A percentile compares a stretch with the other conserved stretches of the same genome.
Evolutionary conservation across 805 yeast species (phyloP).

Genomic region (Clavispora asparagi): DNA sequence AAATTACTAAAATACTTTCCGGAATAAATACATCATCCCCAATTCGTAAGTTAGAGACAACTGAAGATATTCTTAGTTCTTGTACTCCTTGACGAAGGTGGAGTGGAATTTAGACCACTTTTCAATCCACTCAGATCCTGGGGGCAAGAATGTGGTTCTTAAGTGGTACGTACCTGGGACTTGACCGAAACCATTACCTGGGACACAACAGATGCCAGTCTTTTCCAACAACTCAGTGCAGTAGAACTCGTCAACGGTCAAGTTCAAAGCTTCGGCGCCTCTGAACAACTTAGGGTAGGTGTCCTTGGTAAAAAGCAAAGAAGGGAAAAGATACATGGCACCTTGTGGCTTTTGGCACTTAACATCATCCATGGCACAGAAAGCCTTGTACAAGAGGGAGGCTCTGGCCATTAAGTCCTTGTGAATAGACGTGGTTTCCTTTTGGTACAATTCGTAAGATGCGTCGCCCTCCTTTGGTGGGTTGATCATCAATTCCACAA

Average conservation of each 20-base stretch:
- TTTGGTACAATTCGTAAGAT: conserved; percentile 60
- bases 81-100: conserved; percentile 57
- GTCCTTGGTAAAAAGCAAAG: conserved; percentile 49
- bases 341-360: conserved; percentile 89
- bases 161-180: conserved; percentile 83
- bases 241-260: conserved; percentile 81
- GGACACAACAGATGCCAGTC: conserved; percentile 96
- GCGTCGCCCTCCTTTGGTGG: conserved; percentile 81
- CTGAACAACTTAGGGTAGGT: conserved; percentile 50
- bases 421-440: conserved; percentile 61
- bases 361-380: conserved; percentile 73
- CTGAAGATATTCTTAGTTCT: not conserved
- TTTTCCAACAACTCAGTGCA: conserved; percentile 75
- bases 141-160: conserved; percentile 95
- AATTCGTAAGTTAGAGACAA: not conserved
- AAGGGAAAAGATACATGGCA: conserved; percentile 96
- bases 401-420: conserved; percentile 62
- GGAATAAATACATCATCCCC: not conserved
- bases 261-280: conserved; percentile 51
- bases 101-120: conserved; percentile 77
- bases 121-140: conserved; percentile 85
- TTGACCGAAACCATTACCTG: conserved; percentile 97
- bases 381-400: conserved; percentile 58
- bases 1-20: not conserved
- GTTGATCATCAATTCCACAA: conserved; percentile 87